Evolutionary conservation across 1,284 basidiomycete species (phyloP).

Genomic region (Gomphus bonarii): DNA sequence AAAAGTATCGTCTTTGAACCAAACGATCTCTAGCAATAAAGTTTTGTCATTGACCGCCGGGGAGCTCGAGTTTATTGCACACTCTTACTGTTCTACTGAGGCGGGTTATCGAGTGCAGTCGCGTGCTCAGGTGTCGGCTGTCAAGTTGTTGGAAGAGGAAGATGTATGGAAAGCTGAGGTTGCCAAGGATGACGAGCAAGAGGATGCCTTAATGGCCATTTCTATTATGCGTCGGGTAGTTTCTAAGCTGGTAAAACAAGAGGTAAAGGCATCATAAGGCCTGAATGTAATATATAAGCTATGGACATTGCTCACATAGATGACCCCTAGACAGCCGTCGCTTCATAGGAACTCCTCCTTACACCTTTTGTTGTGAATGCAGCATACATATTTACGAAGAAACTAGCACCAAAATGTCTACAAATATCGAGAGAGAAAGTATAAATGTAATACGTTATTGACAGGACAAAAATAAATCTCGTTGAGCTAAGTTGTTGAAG

Average conservation of each 20-base stretch:
- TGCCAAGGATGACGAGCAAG: slow-evolving; percentile 20
- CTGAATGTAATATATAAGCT: too few species aligned
- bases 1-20: too few species aligned
- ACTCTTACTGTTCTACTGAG: slow-evolving; percentile 34
- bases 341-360: too few species aligned
- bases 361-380: too few species aligned
- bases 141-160: slow-evolving; percentile 21
- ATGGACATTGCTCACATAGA: too few species aligned
- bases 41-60: slow-evolving; percentile 27
- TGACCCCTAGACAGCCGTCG: too few species aligned
- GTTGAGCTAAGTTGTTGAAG: too few species aligned
- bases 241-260: neutral
- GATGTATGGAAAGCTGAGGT: slow-evolving; percentile 19
- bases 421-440: too few species aligned
- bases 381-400: too few species aligned
- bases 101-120: slow-evolving; percentile 34
- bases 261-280: slow-evolving; percentile 18
- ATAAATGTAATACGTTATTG: too few species aligned
- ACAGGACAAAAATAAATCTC: too few species aligned
- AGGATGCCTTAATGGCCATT: slow-evolving; percentile 13
- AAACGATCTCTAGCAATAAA: slow-evolving; percentile 19
- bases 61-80: slow-evolving; percentile 34
- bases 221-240: neutral
- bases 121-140: slow-evolving; percentile 20
- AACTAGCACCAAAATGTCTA: too few species aligned